Conservation (phyloP, 768 basidiomycete species). For the Postia placenta region DNA sequence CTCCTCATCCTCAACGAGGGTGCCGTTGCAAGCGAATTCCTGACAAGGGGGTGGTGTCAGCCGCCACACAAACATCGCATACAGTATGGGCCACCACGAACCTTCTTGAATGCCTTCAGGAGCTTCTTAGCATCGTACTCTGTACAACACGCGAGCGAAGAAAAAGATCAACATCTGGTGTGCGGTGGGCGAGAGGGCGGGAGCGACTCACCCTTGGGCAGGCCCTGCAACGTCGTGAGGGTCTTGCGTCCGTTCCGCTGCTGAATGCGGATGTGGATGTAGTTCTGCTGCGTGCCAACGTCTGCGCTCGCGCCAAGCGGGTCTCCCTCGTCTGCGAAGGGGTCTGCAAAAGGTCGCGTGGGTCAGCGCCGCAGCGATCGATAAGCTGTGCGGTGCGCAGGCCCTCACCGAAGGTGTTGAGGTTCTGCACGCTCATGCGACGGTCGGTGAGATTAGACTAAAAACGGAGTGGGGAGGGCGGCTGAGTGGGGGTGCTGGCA, state of each 20-base stretch:
- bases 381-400: conserved; percentile 12
- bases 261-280: conserved; percentile 96
- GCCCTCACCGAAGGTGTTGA: conserved; percentile 68
- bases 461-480: conserved; percentile 30
- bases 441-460: conserved; percentile 25
- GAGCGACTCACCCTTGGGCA: conserved; percentile 74
- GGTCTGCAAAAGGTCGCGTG: conserved; percentile 48
- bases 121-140: conserved; percentile 98
- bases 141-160: conserved; percentile 26
- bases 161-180: background rate
- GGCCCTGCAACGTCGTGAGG: conserved; percentile 92
- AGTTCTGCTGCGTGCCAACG: conserved; percentile 76
- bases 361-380: conserved; percentile 11
- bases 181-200: background rate
- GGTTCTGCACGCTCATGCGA: conserved; percentile 96
- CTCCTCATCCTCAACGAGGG: conserved; percentile 91
- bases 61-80: conserved; percentile 4
- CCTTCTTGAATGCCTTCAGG: conserved; percentile 99
- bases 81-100: conserved; percentile 25
- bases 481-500: conserved; percentile 41
- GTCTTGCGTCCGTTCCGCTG: conserved; percentile 99
- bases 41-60: conserved; percentile 24
- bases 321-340: conserved; percentile 93
- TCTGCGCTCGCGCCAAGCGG: conserved; percentile 67
- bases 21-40: conserved; percentile 99